Conservation (phyloP, 176 grass and related monocot species). For the Phoenix roebelenii region DNA sequence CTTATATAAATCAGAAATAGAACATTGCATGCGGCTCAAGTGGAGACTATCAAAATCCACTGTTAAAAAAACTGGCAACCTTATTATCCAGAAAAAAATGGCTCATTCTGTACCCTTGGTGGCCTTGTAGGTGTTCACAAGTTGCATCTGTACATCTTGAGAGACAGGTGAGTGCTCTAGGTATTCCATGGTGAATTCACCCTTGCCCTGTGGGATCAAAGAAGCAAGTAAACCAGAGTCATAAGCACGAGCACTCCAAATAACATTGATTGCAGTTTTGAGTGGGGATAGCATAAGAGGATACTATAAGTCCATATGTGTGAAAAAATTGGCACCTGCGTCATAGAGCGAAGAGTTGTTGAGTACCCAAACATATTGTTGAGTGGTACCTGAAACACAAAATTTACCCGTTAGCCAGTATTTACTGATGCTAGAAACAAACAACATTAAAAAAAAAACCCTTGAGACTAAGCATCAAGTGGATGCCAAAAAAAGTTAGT, state of each 20-base stretch:
- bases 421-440: too few relatives aligned
- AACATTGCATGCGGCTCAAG: too few relatives aligned
- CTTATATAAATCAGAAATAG: too few relatives aligned
- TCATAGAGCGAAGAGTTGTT: conserved; percentile 79
- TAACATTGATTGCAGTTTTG: neutral
- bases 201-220: conserved; percentile 57
- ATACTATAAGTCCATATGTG: neutral
- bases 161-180: conserved; percentile 71
- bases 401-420: neutral
- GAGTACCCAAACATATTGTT: conserved; percentile 99
- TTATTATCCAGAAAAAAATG: conserved; percentile 7
- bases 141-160: conserved; percentile 78
- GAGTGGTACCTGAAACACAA: conserved; percentile 65
- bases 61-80: too few relatives aligned
- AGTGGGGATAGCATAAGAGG: neutral
- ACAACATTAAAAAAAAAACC: too few relatives aligned
- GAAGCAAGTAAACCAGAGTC: conserved; percentile 7
- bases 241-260: conserved; percentile 2
- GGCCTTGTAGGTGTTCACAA: conserved; percentile 62
- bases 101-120: conserved; percentile 47
- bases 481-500: too few relatives aligned
- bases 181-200: conserved; percentile 99
- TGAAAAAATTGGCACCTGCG: conserved; percentile 47
- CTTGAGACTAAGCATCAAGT: too few relatives aligned
- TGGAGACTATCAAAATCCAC: too few relatives aligned